A percentile compares a stretch with the other conserved stretches of the same genome.
phyloP scores from a whole-genome alignment of 345 rosid species.

The Populus deltoides region DNA sequence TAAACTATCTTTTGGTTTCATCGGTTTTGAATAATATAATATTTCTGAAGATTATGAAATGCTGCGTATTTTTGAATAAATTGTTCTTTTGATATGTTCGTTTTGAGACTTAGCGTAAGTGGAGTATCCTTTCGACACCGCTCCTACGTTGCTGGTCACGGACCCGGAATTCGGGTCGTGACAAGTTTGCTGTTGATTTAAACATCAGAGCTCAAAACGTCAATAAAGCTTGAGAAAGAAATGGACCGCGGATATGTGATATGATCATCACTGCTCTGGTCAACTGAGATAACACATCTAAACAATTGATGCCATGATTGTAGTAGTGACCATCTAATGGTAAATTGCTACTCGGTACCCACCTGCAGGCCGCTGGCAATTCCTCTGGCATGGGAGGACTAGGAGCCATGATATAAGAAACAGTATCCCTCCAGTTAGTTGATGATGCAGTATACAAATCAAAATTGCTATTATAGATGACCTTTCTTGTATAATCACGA shows the following conservation, averaged over 20 bases:
- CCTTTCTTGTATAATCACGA: slow-evolving; percentile 17
- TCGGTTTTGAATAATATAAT: too few species aligned
- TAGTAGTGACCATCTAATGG: neutral
- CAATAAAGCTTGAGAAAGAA: neutral
- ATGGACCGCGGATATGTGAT: neutral
- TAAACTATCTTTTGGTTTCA: too few species aligned
- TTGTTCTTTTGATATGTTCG: too few species aligned
- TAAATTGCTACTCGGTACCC: neutral
- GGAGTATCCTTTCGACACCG: too few species aligned
- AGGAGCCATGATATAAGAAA: slow-evolving; percentile 32
- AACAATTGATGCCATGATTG: too few species aligned
- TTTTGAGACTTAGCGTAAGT: too few species aligned
- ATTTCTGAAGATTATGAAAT: too few species aligned
- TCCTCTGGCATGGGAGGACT: slow-evolving; percentile 34
- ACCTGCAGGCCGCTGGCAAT: slow-evolving; percentile 44
- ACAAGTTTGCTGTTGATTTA: slow-evolving; percentile 32
- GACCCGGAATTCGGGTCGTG: too few species aligned
- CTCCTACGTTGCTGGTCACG: too few species aligned
- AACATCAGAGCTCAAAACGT: slow-evolving; percentile 27
- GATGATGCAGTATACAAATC: slow-evolving; percentile 25
- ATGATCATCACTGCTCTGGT: too few species aligned
- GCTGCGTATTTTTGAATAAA: too few species aligned
- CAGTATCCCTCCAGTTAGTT: slow-evolving; percentile 44
- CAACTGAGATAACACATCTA: too few species aligned
- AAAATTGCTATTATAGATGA: neutral